Evolutionary conservation across 495 filamentous ascomycete species (phyloP).

Genomic region (Emericellopsis terricola): DNA sequence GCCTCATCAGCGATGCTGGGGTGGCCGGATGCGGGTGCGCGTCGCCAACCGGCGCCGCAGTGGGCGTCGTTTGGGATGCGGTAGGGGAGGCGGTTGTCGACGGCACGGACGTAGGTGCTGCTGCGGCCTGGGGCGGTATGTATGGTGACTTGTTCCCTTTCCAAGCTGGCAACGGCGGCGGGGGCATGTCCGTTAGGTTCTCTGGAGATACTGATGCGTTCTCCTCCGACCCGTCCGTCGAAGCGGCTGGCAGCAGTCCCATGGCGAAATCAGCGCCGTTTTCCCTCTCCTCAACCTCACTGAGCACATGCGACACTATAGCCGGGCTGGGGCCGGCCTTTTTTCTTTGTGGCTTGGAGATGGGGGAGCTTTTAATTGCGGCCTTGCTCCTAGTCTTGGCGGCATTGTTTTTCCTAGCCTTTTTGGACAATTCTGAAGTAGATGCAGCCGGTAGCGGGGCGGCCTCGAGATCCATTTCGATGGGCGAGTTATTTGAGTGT

Average conservation of each 20-base stretch:
- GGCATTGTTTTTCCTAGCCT: slow-evolving; percentile 24
- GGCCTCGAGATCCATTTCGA: slow-evolving; percentile 24
- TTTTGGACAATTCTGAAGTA: slow-evolving; percentile 24
- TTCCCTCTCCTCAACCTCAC: slow-evolving; percentile 26
- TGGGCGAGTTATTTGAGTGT: slow-evolving; percentile 22
- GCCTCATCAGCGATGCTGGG: slow-evolving; percentile 69
- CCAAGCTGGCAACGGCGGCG: slow-evolving; percentile 32
- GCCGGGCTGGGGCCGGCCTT: slow-evolving; percentile 36
- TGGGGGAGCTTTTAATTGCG: slow-evolving; percentile 61
- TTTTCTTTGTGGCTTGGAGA: slow-evolving; percentile 54
- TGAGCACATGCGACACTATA: slow-evolving; percentile 35
- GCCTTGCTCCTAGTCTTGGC: slow-evolving; percentile 26
- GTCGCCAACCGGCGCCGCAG: slow-evolving; percentile 28
- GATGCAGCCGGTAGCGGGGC: slow-evolving; percentile 12
- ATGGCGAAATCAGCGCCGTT: slow-evolving; percentile 7
- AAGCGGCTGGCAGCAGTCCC: slow-evolving; percentile 6
- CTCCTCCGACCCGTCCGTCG: slow-evolving; percentile 13
- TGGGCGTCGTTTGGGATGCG: slow-evolving; percentile 10
- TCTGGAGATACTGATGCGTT: slow-evolving; percentile 38
- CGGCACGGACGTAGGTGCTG: not conserved
- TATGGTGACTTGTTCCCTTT: slow-evolving; percentile 30
- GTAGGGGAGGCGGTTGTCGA: slow-evolving; percentile 4
- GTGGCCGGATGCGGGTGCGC: slow-evolving; percentile 18
- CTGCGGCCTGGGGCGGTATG: slow-evolving; percentile 19
- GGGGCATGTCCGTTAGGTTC: slow-evolving; percentile 37